Evolutionary conservation across 2,329 filamentous ascomycete genomes (phyloP), one percentile per base, ranked within the genome.

Genomic region (Amesomyces nigricolor): DNA sequence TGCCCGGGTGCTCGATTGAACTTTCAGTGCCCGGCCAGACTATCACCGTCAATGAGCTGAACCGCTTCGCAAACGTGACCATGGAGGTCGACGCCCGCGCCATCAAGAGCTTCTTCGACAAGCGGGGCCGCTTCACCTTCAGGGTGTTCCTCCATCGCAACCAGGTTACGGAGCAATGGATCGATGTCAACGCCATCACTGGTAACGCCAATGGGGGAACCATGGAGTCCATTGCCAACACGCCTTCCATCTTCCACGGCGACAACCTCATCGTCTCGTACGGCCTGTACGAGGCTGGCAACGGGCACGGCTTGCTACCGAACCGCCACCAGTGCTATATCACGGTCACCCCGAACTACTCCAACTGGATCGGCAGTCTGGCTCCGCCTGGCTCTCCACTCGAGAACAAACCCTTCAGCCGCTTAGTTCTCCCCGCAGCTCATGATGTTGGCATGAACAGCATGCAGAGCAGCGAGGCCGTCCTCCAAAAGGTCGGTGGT

Each of bases 361-460:
- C 68, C 42, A 51, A 57, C 51, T 79, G 75, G 77, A 75, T 77
- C 70, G 66, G 70, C 19, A 64, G 66, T 43, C 61, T 74, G 2
- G 72, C 73, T 3, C 72, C 76, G 0, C 66, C 65, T 2, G 70
- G 68, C 1, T 73, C 72, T 0, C 63, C 67, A 0, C 66, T 68
- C 7, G 72, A 73, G 17, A 65, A 69, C 16, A 69, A 70, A 29
- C 71, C 72, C 0, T 77, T 78, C 62, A 60, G 65, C 9, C 68
- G 66, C 9, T 67, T 78, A 52, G 74, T 78, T 1, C 68, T 79
- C 1, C 73, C 76, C 0, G 68, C 72, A 1, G 67, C 72, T 0
- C 77, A 79, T 63, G 76, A 79, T 58, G 71, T 74, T 13, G 76
- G 77, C 26, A 79, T 79, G 76, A 79, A 79, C 64, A 76, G 68